Evolutionary conservation across 2,329 filamentous ascomycete genomes (phyloP).

Genomic region (Tympanopsis confertula): DNA sequence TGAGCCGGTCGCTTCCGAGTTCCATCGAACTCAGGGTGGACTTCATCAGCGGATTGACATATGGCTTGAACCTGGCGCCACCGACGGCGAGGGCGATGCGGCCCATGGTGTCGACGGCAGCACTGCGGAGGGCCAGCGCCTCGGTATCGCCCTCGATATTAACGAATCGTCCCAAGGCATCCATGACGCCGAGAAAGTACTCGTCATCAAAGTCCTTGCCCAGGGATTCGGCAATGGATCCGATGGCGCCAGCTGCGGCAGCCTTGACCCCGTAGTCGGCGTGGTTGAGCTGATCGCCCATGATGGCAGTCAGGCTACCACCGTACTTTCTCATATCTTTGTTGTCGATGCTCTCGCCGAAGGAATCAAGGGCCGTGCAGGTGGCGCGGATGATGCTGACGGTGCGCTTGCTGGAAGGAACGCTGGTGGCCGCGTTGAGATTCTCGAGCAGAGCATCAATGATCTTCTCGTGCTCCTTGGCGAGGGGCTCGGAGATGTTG

Average conservation of each 20-base stretch:
- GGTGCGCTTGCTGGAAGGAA: conserved; percentile 58
- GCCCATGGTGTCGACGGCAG: conserved; percentile 84
- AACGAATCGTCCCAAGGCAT: conserved; percentile 71
- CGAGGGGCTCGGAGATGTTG: conserved; percentile 82
- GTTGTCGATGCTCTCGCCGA: conserved; percentile 74
- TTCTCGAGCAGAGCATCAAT: conserved; percentile 81
- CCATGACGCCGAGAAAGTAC: conserved; percentile 84
- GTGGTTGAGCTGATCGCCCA: conserved; percentile 74
- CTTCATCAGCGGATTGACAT: conserved; percentile 80
- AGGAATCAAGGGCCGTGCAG: conserved; percentile 80
- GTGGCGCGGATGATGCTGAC: conserved; percentile 79
- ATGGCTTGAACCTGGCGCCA: conserved; percentile 74
- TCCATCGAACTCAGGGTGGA: conserved; percentile 82
- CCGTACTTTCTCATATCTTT: conserved; percentile 75
- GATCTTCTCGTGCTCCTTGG: conserved; percentile 71
- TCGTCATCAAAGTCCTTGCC: conserved; percentile 66
- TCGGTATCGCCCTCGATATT: conserved; percentile 80
- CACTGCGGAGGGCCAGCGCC: conserved; percentile 77
- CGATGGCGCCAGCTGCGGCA: conserved; percentile 76
- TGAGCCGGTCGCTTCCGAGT: conserved; percentile 78
- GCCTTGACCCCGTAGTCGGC: conserved; percentile 83
- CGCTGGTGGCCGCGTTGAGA: conserved; percentile 66
- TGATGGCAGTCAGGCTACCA: conserved; percentile 68
- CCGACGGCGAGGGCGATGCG: conserved; percentile 86
- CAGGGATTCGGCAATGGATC: conserved; percentile 78